Evolutionary conservation across 2,329 filamentous ascomycete genomes (phyloP), one percentile per base, ranked within the genome.

Genomic region (Penicillium sp.): DNA sequence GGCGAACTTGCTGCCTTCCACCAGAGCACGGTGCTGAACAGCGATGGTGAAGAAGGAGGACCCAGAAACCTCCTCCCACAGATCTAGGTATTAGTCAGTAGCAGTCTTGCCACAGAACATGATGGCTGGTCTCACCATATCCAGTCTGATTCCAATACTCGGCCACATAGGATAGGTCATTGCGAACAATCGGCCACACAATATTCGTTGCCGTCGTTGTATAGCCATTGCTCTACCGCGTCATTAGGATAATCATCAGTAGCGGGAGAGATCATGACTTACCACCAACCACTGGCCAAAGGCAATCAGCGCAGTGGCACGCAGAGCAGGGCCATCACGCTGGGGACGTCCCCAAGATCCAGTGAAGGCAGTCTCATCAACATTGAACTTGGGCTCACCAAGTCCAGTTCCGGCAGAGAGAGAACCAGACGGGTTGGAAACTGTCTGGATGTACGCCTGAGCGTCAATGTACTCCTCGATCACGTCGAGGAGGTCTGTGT

Each of bases 61-160:
- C 40, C 89, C 88, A 23, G 79, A 77, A 14, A 92, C 84, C 70
- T 94, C 90, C 70, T 94, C 90, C 90, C 90, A 94, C 3, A 95
- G 80, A 70, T 95, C 69, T 69, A 25, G 44, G 15, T 5, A 4
- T n/a, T 7, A 26, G 7, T 56, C 26, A 51, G 50, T 42, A n/a
- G 5, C 7, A 6, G 6, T 15, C 3, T 4, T 20, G 23, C 25
- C 33, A 18, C 27, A 18, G 23, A 23, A n/a, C 14, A 22, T 18
- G 23, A 14, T 23, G 6, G 23, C 7, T 23, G 6, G 7, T 31
- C 57, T 48, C 23, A 70, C 68, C 90, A 66, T 85, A 94, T 5
- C 79, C 80, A 4, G 80, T 80, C 51, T 79, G 74, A 57, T 82
- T 84, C 76, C 80, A 82, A 56, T 73, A 71, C 25, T 73, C 63